A percentile compares a stretch with the other conserved stretches of the same genome.
Evolutionary conservation across 179 eudicot species (phyloP).

Genomic region (Vitellaria paradoxa): DNA sequence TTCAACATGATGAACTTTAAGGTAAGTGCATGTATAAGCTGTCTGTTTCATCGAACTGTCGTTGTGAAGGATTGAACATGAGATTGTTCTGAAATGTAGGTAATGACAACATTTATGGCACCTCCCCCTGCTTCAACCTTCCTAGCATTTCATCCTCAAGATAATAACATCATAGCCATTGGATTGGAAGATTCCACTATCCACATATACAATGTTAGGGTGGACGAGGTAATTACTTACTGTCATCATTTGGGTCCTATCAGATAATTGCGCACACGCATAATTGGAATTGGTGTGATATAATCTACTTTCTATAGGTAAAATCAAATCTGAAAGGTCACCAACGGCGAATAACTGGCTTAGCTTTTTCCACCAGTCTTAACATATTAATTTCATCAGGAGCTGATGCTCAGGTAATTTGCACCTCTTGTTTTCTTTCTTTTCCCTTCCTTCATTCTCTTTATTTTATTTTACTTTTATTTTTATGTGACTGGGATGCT

Average conservation of each 20-base stretch:
- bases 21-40: slow-evolving; percentile 29
- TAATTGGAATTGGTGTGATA: not conserved
- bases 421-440: not conserved
- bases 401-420: slow-evolving; percentile 88
- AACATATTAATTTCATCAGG: slow-evolving; percentile 89
- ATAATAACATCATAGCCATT: slow-evolving; percentile 88
- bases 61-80: not conserved
- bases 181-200: slow-evolving; percentile 96
- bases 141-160: slow-evolving; percentile 89
- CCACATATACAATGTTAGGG: slow-evolving; percentile 88
- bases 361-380: slow-evolving; percentile 77
- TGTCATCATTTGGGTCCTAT: not conserved
- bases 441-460: not conserved
- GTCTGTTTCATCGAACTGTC: not conserved
- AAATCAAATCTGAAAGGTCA: slow-evolving; percentile 82
- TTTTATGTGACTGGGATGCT: not conserved
- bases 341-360: slow-evolving; percentile 75
- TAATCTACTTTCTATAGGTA: slow-evolving; percentile 38
- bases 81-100: slow-evolving; percentile 37
- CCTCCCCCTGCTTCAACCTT: slow-evolving; percentile 91
- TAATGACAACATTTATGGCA: slow-evolving; percentile 90
- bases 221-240: slow-evolving; percentile 61
- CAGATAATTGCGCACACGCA: not conserved
- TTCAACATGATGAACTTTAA: slow-evolving; percentile 97
- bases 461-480: not conserved